Percentiles rank a stretch among this genome's conserved stretches.
These are phyloP conservation scores for Metschnikowia shivogae DNA, from an alignment of 805 yeast species.

Conservation along the genomic window DNA sequence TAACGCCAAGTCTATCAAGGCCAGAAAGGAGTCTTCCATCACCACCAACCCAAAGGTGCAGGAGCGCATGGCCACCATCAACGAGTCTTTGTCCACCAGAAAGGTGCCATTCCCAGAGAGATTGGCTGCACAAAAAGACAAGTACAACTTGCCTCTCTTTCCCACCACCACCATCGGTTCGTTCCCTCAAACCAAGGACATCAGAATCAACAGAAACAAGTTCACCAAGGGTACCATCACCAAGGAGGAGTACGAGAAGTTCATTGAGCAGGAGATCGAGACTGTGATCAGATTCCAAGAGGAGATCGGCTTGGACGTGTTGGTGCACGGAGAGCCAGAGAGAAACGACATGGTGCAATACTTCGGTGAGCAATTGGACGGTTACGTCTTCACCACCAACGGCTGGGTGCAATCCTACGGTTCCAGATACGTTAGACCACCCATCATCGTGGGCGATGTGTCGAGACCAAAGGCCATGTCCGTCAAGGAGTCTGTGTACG, in stretches of 20 bases:
- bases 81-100: conserved; percentile 78
- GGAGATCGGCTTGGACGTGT: conserved; percentile 95
- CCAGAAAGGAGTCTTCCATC: conserved; percentile 81
- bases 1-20: conserved; percentile 78
- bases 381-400: conserved; percentile 96
- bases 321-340: conserved; percentile 99
- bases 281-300: conserved; percentile 98
- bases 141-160: conserved; percentile 94
- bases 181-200: conserved; percentile 99
- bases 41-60: conserved; percentile 91
- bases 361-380: conserved; percentile 98
- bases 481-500: conserved; percentile 98
- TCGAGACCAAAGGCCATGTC: conserved; percentile 98
- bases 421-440: conserved; percentile 99
- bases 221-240: conserved; percentile 95
- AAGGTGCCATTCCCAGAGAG: conserved; percentile 81
- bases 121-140: conserved; percentile 78
- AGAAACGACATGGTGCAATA: conserved; percentile 99
- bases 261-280: conserved; percentile 95
- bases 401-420: conserved; percentile 99
- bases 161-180: conserved; percentile 99
- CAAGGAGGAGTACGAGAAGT: conserved; percentile 91
- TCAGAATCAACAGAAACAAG: conserved; percentile 97
- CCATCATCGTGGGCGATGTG: conserved; percentile 97
- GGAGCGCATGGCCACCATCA: conserved; percentile 75